A percentile compares a stretch with the other conserved stretches of the same genome.
phyloP scores from a whole-genome alignment of 768 basidiomycete genomes.

The Leccinum subtestaceum region DNA sequence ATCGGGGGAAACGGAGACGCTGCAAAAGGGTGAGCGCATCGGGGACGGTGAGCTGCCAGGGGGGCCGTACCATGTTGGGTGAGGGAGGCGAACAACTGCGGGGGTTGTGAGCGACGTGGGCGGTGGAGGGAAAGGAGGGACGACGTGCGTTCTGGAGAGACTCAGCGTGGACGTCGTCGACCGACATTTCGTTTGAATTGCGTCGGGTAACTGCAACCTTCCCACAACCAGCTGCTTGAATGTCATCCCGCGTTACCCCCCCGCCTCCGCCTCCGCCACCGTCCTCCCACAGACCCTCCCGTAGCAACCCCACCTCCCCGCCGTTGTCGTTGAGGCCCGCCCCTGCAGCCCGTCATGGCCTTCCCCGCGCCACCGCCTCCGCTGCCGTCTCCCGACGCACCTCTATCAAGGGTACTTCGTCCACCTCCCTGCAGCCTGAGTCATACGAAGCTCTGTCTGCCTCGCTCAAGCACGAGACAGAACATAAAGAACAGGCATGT shows the following conservation, averaged over 20 bases:
- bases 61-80: slow-evolving; percentile 36
- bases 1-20: slow-evolving; percentile 25
- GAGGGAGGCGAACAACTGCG: slow-evolving; percentile 44
- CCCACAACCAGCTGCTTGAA: slow-evolving; percentile 3
- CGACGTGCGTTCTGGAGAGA: slow-evolving; percentile 36
- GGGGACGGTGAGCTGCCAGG: background rate
- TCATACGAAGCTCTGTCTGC: slow-evolving; percentile 54
- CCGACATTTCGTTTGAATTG: background rate
- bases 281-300: slow-evolving; percentile 44
- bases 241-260: slow-evolving; percentile 44
- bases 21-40: slow-evolving; percentile 31
- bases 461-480: slow-evolving; percentile 72
- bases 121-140: slow-evolving; percentile 1
- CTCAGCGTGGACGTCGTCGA: slow-evolving; percentile 24
- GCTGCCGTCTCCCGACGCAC: slow-evolving; percentile 45
- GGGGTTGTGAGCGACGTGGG: slow-evolving; percentile 7
- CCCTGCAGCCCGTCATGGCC: slow-evolving; percentile 47
- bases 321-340: slow-evolving; percentile 46
- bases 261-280: slow-evolving; percentile 10
- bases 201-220: slow-evolving; percentile 4
- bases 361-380: slow-evolving; percentile 54
- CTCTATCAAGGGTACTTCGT: slow-evolving; percentile 43
- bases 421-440: slow-evolving; percentile 41
- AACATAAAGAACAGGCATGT: slow-evolving; percentile 76
- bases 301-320: slow-evolving; percentile 40